phyloP scores from a whole-genome alignment of 805 yeast genomes.

The Spathaspora arborariae region DNA sequence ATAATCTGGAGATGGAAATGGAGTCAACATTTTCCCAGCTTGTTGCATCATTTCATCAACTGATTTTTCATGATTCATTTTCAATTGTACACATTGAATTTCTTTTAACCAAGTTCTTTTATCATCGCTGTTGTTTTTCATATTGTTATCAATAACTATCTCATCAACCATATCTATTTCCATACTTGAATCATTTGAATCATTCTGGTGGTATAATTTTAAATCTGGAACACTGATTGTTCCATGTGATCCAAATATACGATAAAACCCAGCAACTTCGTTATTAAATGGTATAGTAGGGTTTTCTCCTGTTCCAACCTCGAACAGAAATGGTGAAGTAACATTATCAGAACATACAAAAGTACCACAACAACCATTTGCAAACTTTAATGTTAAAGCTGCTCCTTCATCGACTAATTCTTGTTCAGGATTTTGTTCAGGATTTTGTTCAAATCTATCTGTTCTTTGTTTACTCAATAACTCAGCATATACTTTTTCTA shows the following conservation, averaged over 20 bases:
- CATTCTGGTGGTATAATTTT: constrained; percentile 31
- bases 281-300: constrained; percentile 34
- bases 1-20: constrained; percentile 27
- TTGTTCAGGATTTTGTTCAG: constrained; percentile 5
- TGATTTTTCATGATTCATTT: constrained; percentile 11
- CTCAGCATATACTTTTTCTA: constrained; percentile 37
- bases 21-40: constrained; percentile 19
- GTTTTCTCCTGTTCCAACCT: constrained; percentile 42
- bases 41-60: constrained; percentile 5
- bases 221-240: constrained; percentile 40
- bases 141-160: neutral
- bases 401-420: constrained; percentile 40
- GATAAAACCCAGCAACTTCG: constrained; percentile 30
- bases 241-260: constrained; percentile 37
- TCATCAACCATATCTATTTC: neutral
- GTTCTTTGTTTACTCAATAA: constrained; percentile 28
- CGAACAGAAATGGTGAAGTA: constrained; percentile 38
- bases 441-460: constrained; percentile 14
- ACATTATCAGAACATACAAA: constrained; percentile 41
- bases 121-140: constrained; percentile 4
- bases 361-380: constrained; percentile 37
- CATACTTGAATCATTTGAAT: constrained; percentile 3
- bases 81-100: constrained; percentile 18
- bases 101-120: constrained; percentile 27
- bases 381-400: constrained; percentile 32